Conservation (phyloP, 176 grass and related monocot species). For the Carex myosuroides region DNA sequence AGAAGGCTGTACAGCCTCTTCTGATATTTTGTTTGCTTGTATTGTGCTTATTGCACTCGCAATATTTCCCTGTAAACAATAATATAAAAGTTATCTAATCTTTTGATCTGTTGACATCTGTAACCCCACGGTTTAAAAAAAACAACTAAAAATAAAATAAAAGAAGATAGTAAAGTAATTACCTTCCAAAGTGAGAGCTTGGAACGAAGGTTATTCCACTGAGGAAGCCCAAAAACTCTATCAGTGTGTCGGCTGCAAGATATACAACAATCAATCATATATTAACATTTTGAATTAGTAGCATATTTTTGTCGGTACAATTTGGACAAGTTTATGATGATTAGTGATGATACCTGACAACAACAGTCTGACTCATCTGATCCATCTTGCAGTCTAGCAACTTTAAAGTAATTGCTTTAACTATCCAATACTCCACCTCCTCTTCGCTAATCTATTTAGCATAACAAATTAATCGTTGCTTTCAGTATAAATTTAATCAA, state of each 20-base stretch:
- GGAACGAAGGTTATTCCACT: slow-evolving; percentile 74
- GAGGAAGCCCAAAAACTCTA: slow-evolving; percentile 55
- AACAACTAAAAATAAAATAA: background rate
- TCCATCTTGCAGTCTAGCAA: slow-evolving; percentile 75
- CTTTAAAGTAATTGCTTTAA: slow-evolving; percentile 81
- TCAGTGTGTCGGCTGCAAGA: slow-evolving; percentile 62
- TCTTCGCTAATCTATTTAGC: slow-evolving; percentile 67
- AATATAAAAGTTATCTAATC: background rate
- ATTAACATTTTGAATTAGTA: background rate
- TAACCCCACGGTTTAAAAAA: background rate
- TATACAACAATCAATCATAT: background rate
- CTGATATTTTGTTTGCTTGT: slow-evolving; percentile 77
- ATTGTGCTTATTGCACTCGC: slow-evolving; percentile 75
- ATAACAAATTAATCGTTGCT: background rate
- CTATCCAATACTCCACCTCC: slow-evolving; percentile 88
- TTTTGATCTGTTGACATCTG: background rate
- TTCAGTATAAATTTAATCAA: slow-evolving; percentile 1
- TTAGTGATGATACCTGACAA: slow-evolving; percentile 46
- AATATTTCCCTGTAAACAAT: slow-evolving; percentile 55
- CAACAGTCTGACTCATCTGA: slow-evolving; percentile 66
- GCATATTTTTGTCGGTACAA: background rate
- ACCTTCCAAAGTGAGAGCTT: slow-evolving; percentile 92
- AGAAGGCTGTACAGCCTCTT: slow-evolving; percentile 49
- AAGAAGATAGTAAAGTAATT: slow-evolving; percentile 3
- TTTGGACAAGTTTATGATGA: background rate